These are phyloP conservation scores for Leccinum longicurvipes DNA, from an alignment of 768 basidiomycete genomes.

Conservation along the genomic window DNA sequence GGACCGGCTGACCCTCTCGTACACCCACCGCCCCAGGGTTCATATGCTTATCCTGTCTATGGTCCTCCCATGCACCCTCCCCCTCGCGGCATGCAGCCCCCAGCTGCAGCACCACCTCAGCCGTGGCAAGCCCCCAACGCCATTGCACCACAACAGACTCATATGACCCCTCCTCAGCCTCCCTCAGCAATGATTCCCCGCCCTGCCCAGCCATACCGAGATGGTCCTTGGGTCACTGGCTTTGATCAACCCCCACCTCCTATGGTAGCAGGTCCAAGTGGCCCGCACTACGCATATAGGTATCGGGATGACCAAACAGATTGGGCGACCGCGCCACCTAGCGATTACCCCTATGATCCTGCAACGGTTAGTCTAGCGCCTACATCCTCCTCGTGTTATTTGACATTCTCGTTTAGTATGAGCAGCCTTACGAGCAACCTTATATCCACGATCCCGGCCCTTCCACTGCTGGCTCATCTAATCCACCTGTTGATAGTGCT, in stretches of 20 bases:
- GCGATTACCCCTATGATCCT: conserved; percentile 55
- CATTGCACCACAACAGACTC: conserved; percentile 66
- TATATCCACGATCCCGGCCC: conserved; percentile 56
- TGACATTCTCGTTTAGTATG: conserved; percentile 41
- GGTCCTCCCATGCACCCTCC: conserved; percentile 38
- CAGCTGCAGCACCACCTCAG: conserved; percentile 51
- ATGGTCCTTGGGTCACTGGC: conserved; percentile 53
- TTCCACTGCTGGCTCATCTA: conserved; percentile 42
- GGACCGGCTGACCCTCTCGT: conserved; percentile 27
- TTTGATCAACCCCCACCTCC: conserved; percentile 51
- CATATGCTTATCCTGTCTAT: conserved; percentile 35
- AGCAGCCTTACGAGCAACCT: conserved; percentile 55
- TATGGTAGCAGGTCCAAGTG: conserved; percentile 44
- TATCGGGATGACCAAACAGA: conserved; percentile 57
- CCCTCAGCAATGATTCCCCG: conserved; percentile 46
- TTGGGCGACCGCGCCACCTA: conserved; percentile 41
- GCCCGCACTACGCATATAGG: conserved; percentile 52
- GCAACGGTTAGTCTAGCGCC: conserved; percentile 37
- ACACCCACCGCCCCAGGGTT: conserved; percentile 27
- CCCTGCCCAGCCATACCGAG: conserved; percentile 42
- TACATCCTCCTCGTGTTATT: not conserved
- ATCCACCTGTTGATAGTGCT: conserved; percentile 22
- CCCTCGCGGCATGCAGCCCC: conserved; percentile 42
- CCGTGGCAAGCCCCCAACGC: conserved; percentile 62
- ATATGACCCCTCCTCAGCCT: conserved; percentile 46